phyloP scores from a whole-genome alignment of 192 early-diverging fungal genomes.

The Backusella australiensis region DNA sequence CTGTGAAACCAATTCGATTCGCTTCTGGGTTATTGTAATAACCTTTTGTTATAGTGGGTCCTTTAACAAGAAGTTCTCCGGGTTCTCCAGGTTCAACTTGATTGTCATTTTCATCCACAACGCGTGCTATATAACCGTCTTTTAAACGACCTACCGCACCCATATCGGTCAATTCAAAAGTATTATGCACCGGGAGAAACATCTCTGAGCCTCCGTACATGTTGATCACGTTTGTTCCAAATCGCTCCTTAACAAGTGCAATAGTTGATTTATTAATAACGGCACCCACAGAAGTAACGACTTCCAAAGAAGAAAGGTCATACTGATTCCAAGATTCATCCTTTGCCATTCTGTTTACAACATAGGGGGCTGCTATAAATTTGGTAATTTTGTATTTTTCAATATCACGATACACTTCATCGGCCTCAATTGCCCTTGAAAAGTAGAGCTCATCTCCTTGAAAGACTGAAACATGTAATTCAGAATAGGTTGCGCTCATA shows the following conservation, averaged over 20 bases:
- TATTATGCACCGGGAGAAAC: background rate
- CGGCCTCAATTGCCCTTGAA: background rate
- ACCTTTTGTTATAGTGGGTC: background rate
- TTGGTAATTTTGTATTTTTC: background rate
- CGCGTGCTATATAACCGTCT: conserved; percentile 33
- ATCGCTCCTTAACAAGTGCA: background rate
- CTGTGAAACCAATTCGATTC: background rate
- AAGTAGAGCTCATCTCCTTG: conserved; percentile 8
- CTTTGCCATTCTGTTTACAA: background rate
- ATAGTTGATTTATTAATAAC: background rate
- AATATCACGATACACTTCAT: conserved; percentile 5
- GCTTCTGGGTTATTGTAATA: background rate
- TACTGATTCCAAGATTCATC: background rate
- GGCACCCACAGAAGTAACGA: background rate
- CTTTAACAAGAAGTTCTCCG: background rate
- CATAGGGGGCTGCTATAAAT: background rate
- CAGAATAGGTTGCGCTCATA: background rate
- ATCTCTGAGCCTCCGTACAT: background rate
- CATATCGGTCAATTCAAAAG: background rate
- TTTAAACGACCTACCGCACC: conserved; percentile 39
- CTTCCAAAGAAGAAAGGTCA: background rate
- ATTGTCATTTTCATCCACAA: conserved; percentile 43
- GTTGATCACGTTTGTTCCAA: background rate
- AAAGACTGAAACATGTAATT: background rate
- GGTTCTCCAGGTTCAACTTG: conserved; percentile 33